A percentile compares a stretch with the other conserved stretches of the same genome.
Conservation (phyloP, 2,329 filamentous ascomycete species). For the Arthrobotrys musiformis region DNA sequence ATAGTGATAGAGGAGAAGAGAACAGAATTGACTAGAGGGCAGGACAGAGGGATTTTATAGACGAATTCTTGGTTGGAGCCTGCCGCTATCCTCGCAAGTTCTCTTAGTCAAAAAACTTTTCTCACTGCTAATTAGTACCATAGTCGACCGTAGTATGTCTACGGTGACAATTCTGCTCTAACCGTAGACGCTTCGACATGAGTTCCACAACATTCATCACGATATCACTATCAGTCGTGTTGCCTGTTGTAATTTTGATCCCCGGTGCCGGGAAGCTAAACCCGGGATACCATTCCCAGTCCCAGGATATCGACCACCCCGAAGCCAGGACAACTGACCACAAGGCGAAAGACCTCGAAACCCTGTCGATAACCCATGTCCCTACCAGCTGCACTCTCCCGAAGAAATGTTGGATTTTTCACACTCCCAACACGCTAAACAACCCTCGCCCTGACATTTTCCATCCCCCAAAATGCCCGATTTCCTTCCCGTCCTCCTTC, state of each 20-base stretch:
- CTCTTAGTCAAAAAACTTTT: neutral
- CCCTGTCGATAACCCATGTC: slow-evolving; percentile 16
- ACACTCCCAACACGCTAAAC: slow-evolving; percentile 36
- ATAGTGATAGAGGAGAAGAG: neutral
- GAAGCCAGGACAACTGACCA: slow-evolving; percentile 28
- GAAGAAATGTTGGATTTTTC: slow-evolving; percentile 47
- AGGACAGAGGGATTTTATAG: slow-evolving; percentile 30
- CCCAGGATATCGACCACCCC: neutral
- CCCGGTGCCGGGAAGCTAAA: neutral
- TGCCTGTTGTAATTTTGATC: slow-evolving; percentile 29
- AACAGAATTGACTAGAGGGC: slow-evolving; percentile 1
- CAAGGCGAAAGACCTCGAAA: slow-evolving; percentile 1
- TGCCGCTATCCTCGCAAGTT: neutral
- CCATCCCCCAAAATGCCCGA: slow-evolving; percentile 3
- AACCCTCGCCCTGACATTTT: neutral
- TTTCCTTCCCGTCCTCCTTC: neutral
- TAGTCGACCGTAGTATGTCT: neutral
- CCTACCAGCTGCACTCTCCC: slow-evolving; percentile 16
- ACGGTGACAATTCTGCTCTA: neutral
- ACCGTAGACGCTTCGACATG: neutral
- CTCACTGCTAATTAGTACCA: neutral
- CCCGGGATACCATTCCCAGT: neutral
- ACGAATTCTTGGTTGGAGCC: neutral
- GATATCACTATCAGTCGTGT: neutral
- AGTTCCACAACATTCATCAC: neutral